Conservation (phyloP, 257 asterid species). For the Plantago elongata region DNA sequence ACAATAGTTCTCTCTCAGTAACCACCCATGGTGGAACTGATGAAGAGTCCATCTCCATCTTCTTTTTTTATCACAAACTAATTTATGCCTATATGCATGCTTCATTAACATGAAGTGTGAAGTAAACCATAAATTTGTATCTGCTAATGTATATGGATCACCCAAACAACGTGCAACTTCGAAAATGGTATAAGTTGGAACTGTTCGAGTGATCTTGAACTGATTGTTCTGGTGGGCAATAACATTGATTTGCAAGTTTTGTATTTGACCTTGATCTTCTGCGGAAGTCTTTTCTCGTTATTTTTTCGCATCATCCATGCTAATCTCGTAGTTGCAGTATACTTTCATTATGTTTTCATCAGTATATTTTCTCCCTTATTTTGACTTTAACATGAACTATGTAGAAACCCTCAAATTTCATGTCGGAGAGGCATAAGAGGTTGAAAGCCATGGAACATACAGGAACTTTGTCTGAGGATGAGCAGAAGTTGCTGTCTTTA, state of each 20-base stretch:
- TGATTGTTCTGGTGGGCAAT: too few species aligned
- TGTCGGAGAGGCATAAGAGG: conserved; percentile 38
- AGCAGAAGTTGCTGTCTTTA: conserved; percentile 29
- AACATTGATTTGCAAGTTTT: too few species aligned
- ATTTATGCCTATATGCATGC: background rate
- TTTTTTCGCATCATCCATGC: background rate
- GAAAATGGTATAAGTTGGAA: too few species aligned
- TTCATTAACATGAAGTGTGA: too few species aligned
- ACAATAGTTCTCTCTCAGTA: too few species aligned
- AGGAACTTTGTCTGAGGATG: conserved; percentile 40
- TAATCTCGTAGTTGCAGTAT: background rate
- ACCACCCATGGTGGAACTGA: too few species aligned
- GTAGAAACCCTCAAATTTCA: conserved; percentile 25
- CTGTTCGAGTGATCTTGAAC: too few species aligned
- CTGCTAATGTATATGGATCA: too few species aligned
- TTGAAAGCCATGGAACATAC: conserved; percentile 28
- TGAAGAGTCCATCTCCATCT: too few species aligned
- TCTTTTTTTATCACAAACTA: background rate
- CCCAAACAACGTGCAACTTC: too few species aligned
- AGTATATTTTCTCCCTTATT: background rate
- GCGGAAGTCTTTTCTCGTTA: background rate
- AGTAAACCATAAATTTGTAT: too few species aligned
- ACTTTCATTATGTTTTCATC: background rate
- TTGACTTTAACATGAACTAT: background rate
- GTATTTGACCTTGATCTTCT: background rate